Percentiles rank a stretch among this genome's conserved stretches.
Evolutionary conservation across 805 yeast genomes (phyloP).

Genomic region (Kodamaea kaohsiungensis): DNA sequence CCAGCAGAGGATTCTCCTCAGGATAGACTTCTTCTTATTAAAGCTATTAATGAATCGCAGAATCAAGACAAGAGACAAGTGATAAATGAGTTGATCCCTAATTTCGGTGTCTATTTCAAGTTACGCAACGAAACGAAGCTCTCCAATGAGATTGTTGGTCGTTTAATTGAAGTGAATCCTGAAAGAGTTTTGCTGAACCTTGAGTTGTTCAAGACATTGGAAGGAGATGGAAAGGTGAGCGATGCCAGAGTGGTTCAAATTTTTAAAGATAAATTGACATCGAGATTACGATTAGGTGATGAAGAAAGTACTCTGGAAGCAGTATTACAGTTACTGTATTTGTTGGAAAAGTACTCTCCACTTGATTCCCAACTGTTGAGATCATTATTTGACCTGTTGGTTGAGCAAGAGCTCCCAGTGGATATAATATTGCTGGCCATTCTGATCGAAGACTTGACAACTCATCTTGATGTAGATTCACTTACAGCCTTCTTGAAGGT

Average conservation of each 20-base stretch:
- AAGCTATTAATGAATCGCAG: conserved; percentile 9
- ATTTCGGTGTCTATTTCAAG: conserved; percentile 14
- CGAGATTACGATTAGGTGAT: neutral
- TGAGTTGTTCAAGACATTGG: conserved; percentile 42
- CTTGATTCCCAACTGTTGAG: neutral
- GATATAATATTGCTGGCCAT: neutral
- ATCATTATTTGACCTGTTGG: neutral
- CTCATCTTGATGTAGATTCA: conserved; percentile 9
- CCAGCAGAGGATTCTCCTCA: conserved; percentile 2
- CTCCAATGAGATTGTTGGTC: conserved; percentile 9
- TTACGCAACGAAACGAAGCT: neutral
- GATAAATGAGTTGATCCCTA: conserved; percentile 13
- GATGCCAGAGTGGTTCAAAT: neutral
- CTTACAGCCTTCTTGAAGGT: conserved; percentile 1
- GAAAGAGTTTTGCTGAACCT: conserved; percentile 54
- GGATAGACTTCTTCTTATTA: conserved; percentile 6
- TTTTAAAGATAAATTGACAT: neutral
- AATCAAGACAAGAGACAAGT: conserved; percentile 10
- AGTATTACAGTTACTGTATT: neutral
- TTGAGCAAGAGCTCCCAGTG: conserved; percentile 2
- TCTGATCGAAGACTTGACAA: conserved; percentile 1
- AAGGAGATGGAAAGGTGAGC: neutral
- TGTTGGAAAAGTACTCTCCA: neutral
- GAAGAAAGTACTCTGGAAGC: neutral
- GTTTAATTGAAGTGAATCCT: conserved; percentile 46